Evolutionary conservation across 1,284 basidiomycete species (phyloP).

Genomic region (Apiotrichum sp.): DNA sequence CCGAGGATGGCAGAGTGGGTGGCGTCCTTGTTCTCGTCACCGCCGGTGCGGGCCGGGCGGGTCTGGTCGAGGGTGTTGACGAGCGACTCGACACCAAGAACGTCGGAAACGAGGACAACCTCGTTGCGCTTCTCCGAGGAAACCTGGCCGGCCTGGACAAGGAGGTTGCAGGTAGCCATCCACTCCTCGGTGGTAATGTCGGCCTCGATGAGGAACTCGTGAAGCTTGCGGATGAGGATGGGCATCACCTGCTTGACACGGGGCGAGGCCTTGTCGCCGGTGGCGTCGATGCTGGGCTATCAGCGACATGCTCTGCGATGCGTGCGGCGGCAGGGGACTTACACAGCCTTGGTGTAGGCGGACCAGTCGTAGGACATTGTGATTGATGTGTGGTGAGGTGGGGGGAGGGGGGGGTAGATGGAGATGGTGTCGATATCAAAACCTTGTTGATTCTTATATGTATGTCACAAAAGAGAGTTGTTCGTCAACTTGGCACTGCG

Average conservation of each 20-base stretch:
- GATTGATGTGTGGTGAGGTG: background rate
- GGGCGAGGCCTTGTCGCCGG: conserved; percentile 30
- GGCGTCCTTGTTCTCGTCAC: conserved; percentile 4
- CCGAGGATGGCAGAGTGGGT: conserved; percentile 43
- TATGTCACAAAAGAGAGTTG: too few species aligned
- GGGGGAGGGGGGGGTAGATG: background rate
- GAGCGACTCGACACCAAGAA: conserved; percentile 45
- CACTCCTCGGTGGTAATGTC: conserved; percentile 45
- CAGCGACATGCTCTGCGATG: background rate
- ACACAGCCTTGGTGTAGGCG: conserved; percentile 15
- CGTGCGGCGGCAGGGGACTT: background rate
- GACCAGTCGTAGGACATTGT: conserved; percentile 16
- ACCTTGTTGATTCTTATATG: background rate
- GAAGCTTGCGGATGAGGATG: conserved; percentile 42
- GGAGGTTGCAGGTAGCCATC: conserved; percentile 41
- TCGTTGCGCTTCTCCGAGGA: conserved; percentile 45
- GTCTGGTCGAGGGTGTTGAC: conserved; percentile 23
- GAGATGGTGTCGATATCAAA: too few species aligned
- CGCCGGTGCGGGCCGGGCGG: conserved; percentile 13
- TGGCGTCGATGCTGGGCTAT: conserved; percentile 15
- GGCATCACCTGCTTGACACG: conserved; percentile 41
- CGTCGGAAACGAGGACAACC: conserved; percentile 45
- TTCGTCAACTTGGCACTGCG: too few species aligned
- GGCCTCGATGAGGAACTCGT: conserved; percentile 40
- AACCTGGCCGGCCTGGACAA: conserved; percentile 43